Conservation (phyloP, 2,329 filamentous ascomycete genomes). For the Penicillium aurantiogriseum region DNA sequence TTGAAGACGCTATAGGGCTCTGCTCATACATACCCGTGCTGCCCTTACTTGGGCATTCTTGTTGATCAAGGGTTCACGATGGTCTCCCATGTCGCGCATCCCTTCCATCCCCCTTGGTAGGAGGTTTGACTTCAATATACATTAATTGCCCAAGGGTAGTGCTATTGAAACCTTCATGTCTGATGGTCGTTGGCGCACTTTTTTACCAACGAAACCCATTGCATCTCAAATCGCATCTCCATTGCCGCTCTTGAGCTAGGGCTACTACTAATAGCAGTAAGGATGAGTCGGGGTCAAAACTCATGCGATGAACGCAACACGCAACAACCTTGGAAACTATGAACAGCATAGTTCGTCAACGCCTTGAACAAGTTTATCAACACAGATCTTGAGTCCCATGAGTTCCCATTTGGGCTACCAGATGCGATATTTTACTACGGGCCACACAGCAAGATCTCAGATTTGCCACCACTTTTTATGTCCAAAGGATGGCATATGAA, state of each 20-base stretch:
- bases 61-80: slow-evolving; percentile 27
- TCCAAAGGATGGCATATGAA: slow-evolving; percentile 4
- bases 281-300: neutral
- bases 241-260: neutral
- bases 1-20: neutral
- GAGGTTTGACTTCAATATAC: slow-evolving; percentile 18
- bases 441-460: neutral
- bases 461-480: slow-evolving; percentile 16
- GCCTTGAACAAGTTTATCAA: neutral
- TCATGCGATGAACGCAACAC: neutral
- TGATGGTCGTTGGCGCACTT: neutral
- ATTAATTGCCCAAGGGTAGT: slow-evolving; percentile 12
- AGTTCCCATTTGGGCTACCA: neutral
- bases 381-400: neutral
- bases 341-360: neutral
- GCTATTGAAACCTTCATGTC: slow-evolving; percentile 10
- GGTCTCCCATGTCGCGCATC: slow-evolving; percentile 28
- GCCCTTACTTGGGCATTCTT: slow-evolving; percentile 25
- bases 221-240: too few relatives aligned
- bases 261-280: neutral
- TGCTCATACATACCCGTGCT: slow-evolving; percentile 14
- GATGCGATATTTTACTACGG: neutral
- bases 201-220: neutral
- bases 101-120: slow-evolving; percentile 23
- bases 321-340: too few relatives aligned